These are phyloP conservation scores for Trametes gibbosa DNA, from an alignment of 768 basidiomycete species.

Conservation along the genomic window DNA sequence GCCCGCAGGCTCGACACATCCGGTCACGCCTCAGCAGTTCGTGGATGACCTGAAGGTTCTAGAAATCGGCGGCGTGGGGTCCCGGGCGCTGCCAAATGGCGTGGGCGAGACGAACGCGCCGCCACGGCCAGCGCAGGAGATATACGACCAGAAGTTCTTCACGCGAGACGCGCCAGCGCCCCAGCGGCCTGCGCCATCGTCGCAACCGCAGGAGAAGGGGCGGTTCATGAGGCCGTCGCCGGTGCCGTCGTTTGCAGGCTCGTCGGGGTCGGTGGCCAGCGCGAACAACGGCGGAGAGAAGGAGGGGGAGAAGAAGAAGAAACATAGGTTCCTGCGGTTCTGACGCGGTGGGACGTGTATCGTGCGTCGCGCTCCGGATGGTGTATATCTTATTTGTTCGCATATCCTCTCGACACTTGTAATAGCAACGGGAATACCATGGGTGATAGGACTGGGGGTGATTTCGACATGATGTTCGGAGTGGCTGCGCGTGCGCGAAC, in stretches of 20 bases:
- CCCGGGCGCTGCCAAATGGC: conserved; percentile 68
- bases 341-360: conserved; percentile 22
- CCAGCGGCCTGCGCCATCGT: conserved; percentile 36
- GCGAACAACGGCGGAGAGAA: conserved; percentile 14
- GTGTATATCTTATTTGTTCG: conserved; percentile 19
- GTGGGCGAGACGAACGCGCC: conserved; percentile 45
- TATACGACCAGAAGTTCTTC: conserved; percentile 79
- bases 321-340: conserved; percentile 68
- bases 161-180: conserved; percentile 61
- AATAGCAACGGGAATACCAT: conserved; percentile 13
- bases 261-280: conserved; percentile 35
- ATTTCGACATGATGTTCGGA: background rate
- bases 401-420: conserved; percentile 9
- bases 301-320: conserved; percentile 71
- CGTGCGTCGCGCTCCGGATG: background rate
- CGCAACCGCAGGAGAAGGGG: conserved; percentile 30
- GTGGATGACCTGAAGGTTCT: conserved; percentile 85
- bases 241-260: conserved; percentile 50
- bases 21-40: conserved; percentile 78
- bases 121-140: conserved; percentile 63
- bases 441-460: background rate
- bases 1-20: conserved; percentile 86
- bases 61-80: conserved; percentile 85
- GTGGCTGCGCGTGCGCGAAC: background rate
- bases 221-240: conserved; percentile 34